Evolutionary conservation across 768 basidiomycete species (phyloP), one percentile per base, ranked within the genome.

Genomic region (Paxillus ammoniavirescens): DNA sequence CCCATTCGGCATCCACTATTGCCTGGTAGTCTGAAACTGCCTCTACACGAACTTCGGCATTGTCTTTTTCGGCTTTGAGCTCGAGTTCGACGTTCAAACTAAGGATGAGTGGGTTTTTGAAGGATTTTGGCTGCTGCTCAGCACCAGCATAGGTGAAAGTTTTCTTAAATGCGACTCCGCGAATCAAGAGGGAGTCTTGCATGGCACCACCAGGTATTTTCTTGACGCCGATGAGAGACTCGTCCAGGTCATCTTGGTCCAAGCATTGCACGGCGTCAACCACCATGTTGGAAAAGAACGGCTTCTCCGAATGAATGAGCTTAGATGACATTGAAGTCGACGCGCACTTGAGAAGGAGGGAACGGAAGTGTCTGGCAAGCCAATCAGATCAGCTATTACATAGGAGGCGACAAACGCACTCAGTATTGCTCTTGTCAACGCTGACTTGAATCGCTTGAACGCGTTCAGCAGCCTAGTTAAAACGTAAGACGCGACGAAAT

Each of bases 261-360:
- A 98, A 78, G 50, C 85, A 93, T 58, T 87, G 83, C 46, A 99
- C 93, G 36, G 97, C 95, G 65, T 98, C 93, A 44, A 99, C 97
- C 47, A 97, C 97, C 95, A 99, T 98, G 59, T 89, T 85, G 10
- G 95, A 91, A 78, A 99, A 99, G 77, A 98, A 98, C 1, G 96
- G 97, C 66, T 97, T 98, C 75, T 98, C 93, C 13, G 93, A 93
- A 70, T 98, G 96, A 63, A 99, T 98, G 56, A 98, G 84, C 73
- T 98, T 99, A 56, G 96, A 98, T 14, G 97, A 98, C 96, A 98
- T 98, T n/a, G 97, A 96, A 3, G 97, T 99, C 26, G 94, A 88
- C 26, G 97, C 97, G 72, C 94, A 97, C 77, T 97, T 95, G 62
- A 97, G 80, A 33, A 98, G 82, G 21, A 98, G 85, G 57, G 94